Evolutionary conservation across 2,329 filamentous ascomycete genomes (phyloP), one percentile per base, ranked within the genome.

Genomic region (Alternaria metachromatica): DNA sequence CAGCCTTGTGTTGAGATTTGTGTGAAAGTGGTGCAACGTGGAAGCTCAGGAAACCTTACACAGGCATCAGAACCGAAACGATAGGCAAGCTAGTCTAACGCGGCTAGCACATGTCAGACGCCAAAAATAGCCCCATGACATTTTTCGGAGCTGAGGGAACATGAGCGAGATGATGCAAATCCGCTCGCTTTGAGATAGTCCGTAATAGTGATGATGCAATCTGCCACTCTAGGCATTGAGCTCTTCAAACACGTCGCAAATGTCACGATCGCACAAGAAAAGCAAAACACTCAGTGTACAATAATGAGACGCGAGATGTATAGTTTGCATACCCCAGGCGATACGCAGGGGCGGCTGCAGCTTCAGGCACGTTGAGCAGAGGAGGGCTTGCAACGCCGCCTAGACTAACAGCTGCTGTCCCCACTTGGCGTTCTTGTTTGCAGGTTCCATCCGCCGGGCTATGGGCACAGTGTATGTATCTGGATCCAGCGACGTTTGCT

Each of bases 101-200:
- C 13, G 20, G 30, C 58, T 49, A 26, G 20, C 60, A 51, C 54
- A 48, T 51, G 64, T 69, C 60, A 69, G 64, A 28, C 21, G 18
- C 67, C 50, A 68, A 64, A 64, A 70, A 70, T 71, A 69, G 69
- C 51, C 58, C n/a, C 15, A 28, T 33, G 30, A 48, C 45, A 45
- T 51, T 25, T 60, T 46, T 30, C 53, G 21, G 62, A 64, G 65
- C 56, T 63, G 63, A 60, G 60, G 46, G 60, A 58, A 37, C 61
- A 55, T 57, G 12, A 56, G 33, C 45, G 18, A 45, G 45, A 50
- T 21, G 8, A 41, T 26, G 55, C 55, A 30, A 10, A 12, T 50
- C 18, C 20, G 37, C 43, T 60, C 37, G 46, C 21, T 43, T 15
- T 30, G 5, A 13, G 44, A 33, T 25, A 46, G 45, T 30, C 13